Evolutionary conservation across 169 alveolate genomes (phyloP), one percentile per base, ranked within the genome.

Genomic region (Plasmodium yoelii): DNA sequence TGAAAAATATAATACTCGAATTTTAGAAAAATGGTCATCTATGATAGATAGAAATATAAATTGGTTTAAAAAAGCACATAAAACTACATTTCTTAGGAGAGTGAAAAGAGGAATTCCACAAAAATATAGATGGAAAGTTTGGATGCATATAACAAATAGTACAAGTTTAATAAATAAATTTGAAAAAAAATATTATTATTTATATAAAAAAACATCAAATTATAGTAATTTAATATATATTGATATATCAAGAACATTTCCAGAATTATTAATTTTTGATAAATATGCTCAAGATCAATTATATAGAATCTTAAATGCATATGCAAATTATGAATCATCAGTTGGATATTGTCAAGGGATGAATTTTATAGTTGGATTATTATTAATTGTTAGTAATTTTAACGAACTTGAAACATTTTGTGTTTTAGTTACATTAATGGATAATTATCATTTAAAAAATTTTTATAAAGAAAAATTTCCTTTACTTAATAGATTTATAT

Each of bases 291-390:
- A 92, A 67, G 93, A 95, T 53, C 91, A 91, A 68, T 87, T 95
- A 13, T 95, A 55, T 69, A 88, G 95, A 82, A 94, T 96, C 19
- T 93, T 96, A 22, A 94, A 94, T 86, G 95, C 97, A 6, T 92
- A 93, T 47, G 88, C 97, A 5, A 82, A 87, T 49, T 94, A 87
- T 19, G 96, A 94, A 56, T 87, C 93, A 15, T 87, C 95, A 44
- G 93, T 95, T 15, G 95, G 96, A 26, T 96, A 96, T 75, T 95
- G 96, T 44, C 96, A 96, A 93, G 98, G 98, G 19, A 94, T 95
- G 97, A 96, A 96, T 86, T 96, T 93, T 86, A 57, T 96, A 5
- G 98, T 97, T 1, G 96, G 96, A 0, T 74, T 96, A 12, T 60
- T 96, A 39, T 67, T 96, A 22, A 93, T 94, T 64, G 75, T 75